Conservation (phyloP, 2,329 filamentous ascomycete species). For the Cryphonectria radicalis region DNA sequence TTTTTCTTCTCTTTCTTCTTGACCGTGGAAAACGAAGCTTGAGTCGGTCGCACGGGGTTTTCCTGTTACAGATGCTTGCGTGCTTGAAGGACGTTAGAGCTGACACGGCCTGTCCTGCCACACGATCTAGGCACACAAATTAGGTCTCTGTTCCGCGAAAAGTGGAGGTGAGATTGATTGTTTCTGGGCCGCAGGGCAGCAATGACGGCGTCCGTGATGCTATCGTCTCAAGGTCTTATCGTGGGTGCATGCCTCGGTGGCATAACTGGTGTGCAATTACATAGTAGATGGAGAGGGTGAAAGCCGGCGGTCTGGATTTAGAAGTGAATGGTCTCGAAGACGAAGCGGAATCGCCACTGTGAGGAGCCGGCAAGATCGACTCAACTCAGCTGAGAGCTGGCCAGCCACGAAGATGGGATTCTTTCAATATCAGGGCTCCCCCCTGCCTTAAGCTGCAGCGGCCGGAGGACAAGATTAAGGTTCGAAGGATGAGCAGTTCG, state of each 20-base stretch:
- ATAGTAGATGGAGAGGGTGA: neutral
- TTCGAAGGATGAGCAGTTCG: neutral
- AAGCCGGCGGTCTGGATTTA: neutral
- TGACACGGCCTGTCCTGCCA: neutral
- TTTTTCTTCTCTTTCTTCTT: too few relatives aligned
- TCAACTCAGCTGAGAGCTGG: neutral
- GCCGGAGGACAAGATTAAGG: neutral
- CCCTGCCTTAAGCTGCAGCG: neutral
- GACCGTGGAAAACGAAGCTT: neutral
- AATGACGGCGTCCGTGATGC: neutral
- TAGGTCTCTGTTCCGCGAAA: neutral
- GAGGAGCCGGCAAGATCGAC: neutral
- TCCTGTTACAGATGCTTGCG: neutral
- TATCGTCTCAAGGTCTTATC: neutral
- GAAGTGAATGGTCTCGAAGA: neutral
- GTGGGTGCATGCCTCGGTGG: neutral
- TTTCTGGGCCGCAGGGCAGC: neutral
- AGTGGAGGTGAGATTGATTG: constrained; percentile 1
- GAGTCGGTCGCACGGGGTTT: neutral
- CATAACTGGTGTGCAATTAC: neutral
- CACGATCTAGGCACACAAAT: neutral
- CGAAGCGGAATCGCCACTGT: neutral
- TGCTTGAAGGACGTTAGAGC: neutral
- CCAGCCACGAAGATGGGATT: neutral
- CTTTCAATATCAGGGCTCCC: neutral